Conservation (phyloP, 768 basidiomycete species). For the Suillus subluteus region DNA sequence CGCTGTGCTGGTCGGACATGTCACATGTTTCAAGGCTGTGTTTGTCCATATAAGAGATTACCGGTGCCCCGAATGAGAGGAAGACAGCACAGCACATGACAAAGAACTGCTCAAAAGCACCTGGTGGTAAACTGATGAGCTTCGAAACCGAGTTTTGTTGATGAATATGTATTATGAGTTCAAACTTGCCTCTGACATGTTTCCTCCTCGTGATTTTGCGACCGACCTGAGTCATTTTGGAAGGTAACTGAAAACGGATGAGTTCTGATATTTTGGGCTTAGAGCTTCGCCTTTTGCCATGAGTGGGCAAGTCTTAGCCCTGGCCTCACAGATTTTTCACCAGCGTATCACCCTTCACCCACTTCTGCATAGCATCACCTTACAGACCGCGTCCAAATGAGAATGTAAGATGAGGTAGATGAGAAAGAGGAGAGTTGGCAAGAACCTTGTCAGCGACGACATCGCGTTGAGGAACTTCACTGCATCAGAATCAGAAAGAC, state of each 20-base stretch:
- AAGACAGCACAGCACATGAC: background rate
- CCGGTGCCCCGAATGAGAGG: background rate
- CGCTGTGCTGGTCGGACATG: background rate
- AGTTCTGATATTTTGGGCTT: background rate
- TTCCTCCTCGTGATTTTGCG: background rate
- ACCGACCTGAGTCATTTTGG: background rate
- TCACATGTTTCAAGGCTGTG: background rate
- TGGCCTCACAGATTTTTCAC: conserved; percentile 41
- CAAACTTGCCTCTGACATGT: background rate
- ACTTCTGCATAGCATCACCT: conserved; percentile 50
- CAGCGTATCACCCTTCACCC: conserved; percentile 48
- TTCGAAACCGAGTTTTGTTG: background rate
- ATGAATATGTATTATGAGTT: background rate
- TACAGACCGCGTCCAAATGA: conserved; percentile 56
- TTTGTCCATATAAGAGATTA: background rate
- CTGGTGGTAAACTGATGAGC: background rate
- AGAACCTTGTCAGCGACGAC: conserved; percentile 38
- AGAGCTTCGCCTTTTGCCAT: too few species aligned
- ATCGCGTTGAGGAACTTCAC: conserved; percentile 46
- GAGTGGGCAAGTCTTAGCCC: conserved; percentile 36
- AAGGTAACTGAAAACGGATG: background rate
- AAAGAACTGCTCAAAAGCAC: background rate
- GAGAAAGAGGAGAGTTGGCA: conserved; percentile 36
- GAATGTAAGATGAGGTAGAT: conserved; percentile 49
- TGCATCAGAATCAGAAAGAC: conserved; percentile 42